phyloP scores from a whole-genome alignment of 2,329 filamentous ascomycete species.

The Beauveria medogensis region DNA sequence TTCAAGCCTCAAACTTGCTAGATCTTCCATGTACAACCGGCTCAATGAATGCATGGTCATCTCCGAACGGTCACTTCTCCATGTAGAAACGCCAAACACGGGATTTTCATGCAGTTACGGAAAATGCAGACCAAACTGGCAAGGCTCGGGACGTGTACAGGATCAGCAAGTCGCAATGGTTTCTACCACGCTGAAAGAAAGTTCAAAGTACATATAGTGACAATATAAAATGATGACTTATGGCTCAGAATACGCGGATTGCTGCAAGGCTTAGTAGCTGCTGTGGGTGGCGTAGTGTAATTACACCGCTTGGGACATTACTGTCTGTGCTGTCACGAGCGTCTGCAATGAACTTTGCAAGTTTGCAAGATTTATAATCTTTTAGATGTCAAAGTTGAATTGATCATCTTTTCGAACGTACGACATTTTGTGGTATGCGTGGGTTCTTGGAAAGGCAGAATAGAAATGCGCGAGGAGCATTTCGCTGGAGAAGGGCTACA shows the following conservation, averaged over 20 bases:
- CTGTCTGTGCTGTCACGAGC: not conserved
- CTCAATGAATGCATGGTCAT: not conserved
- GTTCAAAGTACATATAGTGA: not conserved
- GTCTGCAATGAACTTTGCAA: not conserved
- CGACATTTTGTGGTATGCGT: not conserved
- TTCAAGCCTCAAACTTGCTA: not conserved
- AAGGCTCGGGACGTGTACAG: not conserved
- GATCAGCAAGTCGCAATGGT: not conserved
- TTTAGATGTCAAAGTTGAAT: not conserved
- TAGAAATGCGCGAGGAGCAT: not conserved
- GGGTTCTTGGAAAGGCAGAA: not conserved
- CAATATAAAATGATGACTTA: not conserved
- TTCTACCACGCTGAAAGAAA: not conserved
- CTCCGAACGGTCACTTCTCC: not conserved
- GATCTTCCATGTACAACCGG: not conserved
- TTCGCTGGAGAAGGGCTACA: no score
- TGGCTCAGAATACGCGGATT: not conserved
- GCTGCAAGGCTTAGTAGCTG: not conserved
- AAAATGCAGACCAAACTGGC: not conserved
- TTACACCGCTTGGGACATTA: not conserved
- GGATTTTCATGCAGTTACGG: not conserved
- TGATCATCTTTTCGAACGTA: no score
- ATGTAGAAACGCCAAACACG: not conserved
- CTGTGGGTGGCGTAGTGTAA: not conserved
- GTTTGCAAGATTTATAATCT: not conserved